phyloP scores from a whole-genome alignment of 1,284 basidiomycete species.

The Boletellus sp. region DNA sequence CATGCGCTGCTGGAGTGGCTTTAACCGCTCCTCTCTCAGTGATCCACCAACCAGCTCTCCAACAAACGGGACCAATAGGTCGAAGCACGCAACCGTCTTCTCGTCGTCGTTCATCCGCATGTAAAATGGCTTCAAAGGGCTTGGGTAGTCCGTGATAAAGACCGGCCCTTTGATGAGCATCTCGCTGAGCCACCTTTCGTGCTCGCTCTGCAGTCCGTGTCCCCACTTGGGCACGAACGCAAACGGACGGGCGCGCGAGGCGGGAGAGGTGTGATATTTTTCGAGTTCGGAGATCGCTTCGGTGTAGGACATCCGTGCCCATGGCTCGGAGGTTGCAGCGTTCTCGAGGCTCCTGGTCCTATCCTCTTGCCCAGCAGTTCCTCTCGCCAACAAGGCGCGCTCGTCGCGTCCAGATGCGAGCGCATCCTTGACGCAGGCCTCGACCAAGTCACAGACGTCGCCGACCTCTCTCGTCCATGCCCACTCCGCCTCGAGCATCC shows the following conservation, averaged over 20 bases:
- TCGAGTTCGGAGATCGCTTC: slow-evolving; percentile 67
- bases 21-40: slow-evolving; percentile 80
- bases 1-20: slow-evolving; percentile 54
- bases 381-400: slow-evolving; percentile 40
- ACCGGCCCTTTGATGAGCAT: slow-evolving; percentile 67
- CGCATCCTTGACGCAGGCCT: slow-evolving; percentile 56
- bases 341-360: slow-evolving; percentile 28
- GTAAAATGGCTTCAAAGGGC: slow-evolving; percentile 88
- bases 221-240: slow-evolving; percentile 68
- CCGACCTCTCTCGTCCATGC: slow-evolving; percentile 52
- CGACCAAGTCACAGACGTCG: slow-evolving; percentile 70
- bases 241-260: slow-evolving; percentile 39
- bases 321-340: slow-evolving; percentile 40
- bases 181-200: slow-evolving; percentile 87
- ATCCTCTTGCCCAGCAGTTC: slow-evolving; percentile 26
- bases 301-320: slow-evolving; percentile 80
- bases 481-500: slow-evolving; percentile 97
- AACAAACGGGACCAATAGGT: slow-evolving; percentile 83
- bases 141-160: slow-evolving; percentile 91
- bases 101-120: slow-evolving; percentile 66
- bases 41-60: slow-evolving; percentile 94
- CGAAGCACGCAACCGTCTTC: slow-evolving; percentile 87
- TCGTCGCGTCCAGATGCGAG: slow-evolving; percentile 33
- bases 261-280: slow-evolving; percentile 32
- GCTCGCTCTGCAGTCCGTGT: slow-evolving; percentile 76